Base-by-base conservation (phyloP, 176 grass and related monocot species). In the Typha latifolia region DNA sequence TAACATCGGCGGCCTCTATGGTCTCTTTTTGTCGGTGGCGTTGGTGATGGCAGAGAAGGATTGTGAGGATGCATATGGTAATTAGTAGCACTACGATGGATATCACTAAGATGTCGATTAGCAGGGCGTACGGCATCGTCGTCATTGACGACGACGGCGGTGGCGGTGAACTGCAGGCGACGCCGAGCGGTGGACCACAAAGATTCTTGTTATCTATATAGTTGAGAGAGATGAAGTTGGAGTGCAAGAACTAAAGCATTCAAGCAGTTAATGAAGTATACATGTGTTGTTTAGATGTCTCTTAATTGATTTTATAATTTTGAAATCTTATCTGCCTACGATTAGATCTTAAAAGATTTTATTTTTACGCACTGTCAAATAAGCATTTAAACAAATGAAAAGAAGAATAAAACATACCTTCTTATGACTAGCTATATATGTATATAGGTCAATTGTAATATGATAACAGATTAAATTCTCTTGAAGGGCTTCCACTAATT, bases 151-250 rank as follows among this genome's bases (percentile, higher is more conserved):
- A 3, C 52, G 52, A 4, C 20, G 70, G 34, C 1, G 43, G 0
- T 12, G 69, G 1, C 32, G 49, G 0, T 12, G 69, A n/a, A 7
- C 52, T 20, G 71, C 91, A 96, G 29, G 32, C 0, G 2, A 67
- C 18, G 13, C 1, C 23, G 12, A 79, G 77, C 4, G 82, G 77
- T 18, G 72, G 15, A 10, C 87, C 87, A 27, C 87, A 96, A 16
- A 96, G 72, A 50, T 68, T 13, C 27, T 84, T 79, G 66, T 96
- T 96, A 2, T 85, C 92, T 96, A 57, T 15, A 57, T 8, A 20
- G 52, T 21, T 15, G 19, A 57, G 16, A 21, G n/a, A 57, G 12
- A 15, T 53, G 51, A 53, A 18, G 16, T 53, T 14, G 4, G 5
- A 51, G 11, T 12, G 49, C 12, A 7, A 11, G 49, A 51, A 51